Percentiles rank a stretch among this genome's conserved stretches.
Evolutionary conservation across 768 basidiomycete genomes (phyloP).

Genomic region (Leccinum variicolor): DNA sequence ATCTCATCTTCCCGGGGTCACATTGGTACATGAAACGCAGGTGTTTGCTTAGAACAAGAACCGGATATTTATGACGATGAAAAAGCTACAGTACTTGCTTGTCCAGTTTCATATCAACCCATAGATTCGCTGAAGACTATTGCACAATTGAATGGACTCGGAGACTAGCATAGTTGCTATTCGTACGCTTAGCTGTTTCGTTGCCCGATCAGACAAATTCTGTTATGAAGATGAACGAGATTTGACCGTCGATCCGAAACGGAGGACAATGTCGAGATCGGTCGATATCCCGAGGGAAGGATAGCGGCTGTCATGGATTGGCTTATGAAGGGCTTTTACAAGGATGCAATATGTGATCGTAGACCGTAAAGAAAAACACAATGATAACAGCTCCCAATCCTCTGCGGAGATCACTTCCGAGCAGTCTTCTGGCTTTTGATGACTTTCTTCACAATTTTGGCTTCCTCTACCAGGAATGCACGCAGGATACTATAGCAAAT

Average conservation of each 20-base stretch:
- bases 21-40: conserved; percentile 12
- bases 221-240: background rate
- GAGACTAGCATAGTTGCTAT: background rate
- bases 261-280: background rate
- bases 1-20: conserved; percentile 1
- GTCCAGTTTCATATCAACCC: background rate
- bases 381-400: conserved; percentile 2
- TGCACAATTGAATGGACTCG: background rate
- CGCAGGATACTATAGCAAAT: conserved; percentile 76
- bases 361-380: conserved; percentile 9
- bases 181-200: background rate
- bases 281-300: background rate
- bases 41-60: conserved; percentile 16
- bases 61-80: conserved; percentile 24
- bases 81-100: background rate
- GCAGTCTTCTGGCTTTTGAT: conserved; percentile 71
- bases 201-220: background rate
- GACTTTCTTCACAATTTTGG: conserved; percentile 99
- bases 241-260: background rate
- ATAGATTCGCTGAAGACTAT: background rate
- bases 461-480: conserved; percentile 98
- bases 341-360: conserved; percentile 17
- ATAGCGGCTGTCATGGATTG: conserved; percentile 8
- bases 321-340: conserved; percentile 18
- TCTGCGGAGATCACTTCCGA: conserved; percentile 21